A percentile compares a stretch with the other conserved stretches of the same genome.
These are phyloP conservation scores for Lagenidium sp. DNA, from an alignment of 352 stramenopile genomes.

Conservation along the genomic window DNA sequence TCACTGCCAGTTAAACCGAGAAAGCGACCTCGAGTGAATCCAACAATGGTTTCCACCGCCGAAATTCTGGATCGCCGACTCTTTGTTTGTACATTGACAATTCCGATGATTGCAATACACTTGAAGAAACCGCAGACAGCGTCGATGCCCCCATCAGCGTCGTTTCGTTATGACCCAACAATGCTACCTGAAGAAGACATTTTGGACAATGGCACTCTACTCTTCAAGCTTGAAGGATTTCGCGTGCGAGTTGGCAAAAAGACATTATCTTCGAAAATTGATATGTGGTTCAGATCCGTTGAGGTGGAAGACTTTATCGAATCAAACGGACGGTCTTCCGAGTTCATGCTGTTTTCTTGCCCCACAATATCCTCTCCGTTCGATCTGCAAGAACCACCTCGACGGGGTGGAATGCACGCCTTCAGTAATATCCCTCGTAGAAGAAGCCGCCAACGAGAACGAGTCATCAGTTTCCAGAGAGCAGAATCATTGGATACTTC, in stretches of 20 bases:
- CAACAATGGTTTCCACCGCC: slow-evolving; percentile 12
- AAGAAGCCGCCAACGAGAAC: slow-evolving; percentile 35
- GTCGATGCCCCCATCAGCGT: slow-evolving; percentile 30
- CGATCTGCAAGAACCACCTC: slow-evolving; percentile 38
- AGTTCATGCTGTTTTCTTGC: slow-evolving; percentile 76
- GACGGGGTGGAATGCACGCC: slow-evolving; percentile 24
- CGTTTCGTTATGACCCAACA: slow-evolving; percentile 40
- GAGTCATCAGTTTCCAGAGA: slow-evolving; percentile 55
- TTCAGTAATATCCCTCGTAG: slow-evolving; percentile 19
- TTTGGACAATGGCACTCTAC: slow-evolving; percentile 50
- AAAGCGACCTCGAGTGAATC: neutral
- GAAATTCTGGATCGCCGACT: slow-evolving; percentile 64
- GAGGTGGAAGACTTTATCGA: slow-evolving; percentile 76
- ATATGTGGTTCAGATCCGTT: slow-evolving; percentile 55
- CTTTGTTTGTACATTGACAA: slow-evolving; percentile 74
- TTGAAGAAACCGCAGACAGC: slow-evolving; percentile 61
- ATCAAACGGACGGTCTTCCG: slow-evolving; percentile 40
- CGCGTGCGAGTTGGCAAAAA: slow-evolving; percentile 70
- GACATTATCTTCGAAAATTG: slow-evolving; percentile 68
- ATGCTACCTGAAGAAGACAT: slow-evolving; percentile 33
- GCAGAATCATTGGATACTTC: slow-evolving; percentile 12
- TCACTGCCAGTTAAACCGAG: neutral
- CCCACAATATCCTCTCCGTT: slow-evolving; percentile 60
- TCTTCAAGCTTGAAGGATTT: slow-evolving; percentile 78
- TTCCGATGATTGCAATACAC: slow-evolving; percentile 73